Evolutionary conservation across 2,329 filamentous ascomycete species (phyloP).

Genomic region (Trichoderma aggressivum): DNA sequence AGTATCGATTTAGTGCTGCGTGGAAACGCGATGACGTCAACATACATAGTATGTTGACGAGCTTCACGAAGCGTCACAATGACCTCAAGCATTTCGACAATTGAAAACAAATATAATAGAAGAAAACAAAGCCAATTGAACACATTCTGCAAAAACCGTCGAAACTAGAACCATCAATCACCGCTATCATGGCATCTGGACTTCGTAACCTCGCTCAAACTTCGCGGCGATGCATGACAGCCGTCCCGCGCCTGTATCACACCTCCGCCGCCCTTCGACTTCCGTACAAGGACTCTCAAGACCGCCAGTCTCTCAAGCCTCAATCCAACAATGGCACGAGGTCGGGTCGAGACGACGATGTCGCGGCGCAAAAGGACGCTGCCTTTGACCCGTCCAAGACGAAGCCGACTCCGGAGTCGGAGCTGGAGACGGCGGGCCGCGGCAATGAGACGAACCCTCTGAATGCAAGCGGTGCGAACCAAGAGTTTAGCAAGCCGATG

Average conservation of each 20-base stretch:
- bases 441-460: conserved; percentile 34
- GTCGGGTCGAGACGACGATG: conserved; percentile 61
- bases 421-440: conserved; percentile 43
- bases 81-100: conserved; percentile 10
- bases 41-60: background rate
- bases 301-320: conserved; percentile 63
- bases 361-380: conserved; percentile 52
- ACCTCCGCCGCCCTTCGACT: conserved; percentile 25
- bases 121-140: background rate
- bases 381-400: conserved; percentile 70
- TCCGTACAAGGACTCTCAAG: conserved; percentile 51
- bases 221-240: conserved; percentile 13
- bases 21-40: conserved; percentile 11
- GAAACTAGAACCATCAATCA: background rate
- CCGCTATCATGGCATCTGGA: conserved; percentile 20
- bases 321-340: conserved; percentile 64
- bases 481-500: conserved; percentile 40
- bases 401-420: conserved; percentile 61
- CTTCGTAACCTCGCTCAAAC: conserved; percentile 22
- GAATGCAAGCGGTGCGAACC: conserved; percentile 44
- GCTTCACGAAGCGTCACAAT: conserved; percentile 13
- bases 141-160: background rate
- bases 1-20: background rate
- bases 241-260: conserved; percentile 32
- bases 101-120: background rate